These are phyloP conservation scores for Suillus ampliporus DNA, from an alignment of 768 basidiomycete genomes.

Conservation along the genomic window DNA sequence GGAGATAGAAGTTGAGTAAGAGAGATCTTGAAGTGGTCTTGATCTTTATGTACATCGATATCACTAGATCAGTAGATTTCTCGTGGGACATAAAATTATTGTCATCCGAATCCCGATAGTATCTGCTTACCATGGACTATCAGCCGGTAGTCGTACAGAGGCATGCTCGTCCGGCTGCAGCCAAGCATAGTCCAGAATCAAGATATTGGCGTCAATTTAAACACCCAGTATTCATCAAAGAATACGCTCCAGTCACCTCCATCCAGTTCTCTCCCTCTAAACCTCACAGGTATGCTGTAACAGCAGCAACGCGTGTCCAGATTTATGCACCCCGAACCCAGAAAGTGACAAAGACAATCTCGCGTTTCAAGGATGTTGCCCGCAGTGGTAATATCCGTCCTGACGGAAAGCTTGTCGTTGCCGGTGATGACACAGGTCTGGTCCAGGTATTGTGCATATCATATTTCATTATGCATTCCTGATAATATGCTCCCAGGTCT, in stretches of 20 bases:
- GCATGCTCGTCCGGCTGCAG: constrained; percentile 60
- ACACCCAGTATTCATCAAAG: constrained; percentile 93
- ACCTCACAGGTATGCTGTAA: constrained; percentile 95
- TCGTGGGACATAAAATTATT: constrained; percentile 19
- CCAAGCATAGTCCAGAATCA: constrained; percentile 75
- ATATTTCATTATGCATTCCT: constrained; percentile 9
- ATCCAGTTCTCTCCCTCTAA: constrained; percentile 87
- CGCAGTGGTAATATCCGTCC: constrained; percentile 85
- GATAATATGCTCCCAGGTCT: constrained; percentile 58
- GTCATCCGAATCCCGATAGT: constrained; percentile 23
- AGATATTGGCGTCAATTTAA: constrained; percentile 89
- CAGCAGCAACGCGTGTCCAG: constrained; percentile 91
- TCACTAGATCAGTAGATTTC: constrained; percentile 21
- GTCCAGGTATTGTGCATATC: constrained; percentile 58
- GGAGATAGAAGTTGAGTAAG: constrained; percentile 3
- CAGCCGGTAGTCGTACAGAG: constrained; percentile 70
- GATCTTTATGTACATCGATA: constrained; percentile 15
- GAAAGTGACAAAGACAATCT: constrained; percentile 94
- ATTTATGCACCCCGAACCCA: constrained; percentile 97
- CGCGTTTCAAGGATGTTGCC: constrained; percentile 96
- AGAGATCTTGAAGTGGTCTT: neutral
- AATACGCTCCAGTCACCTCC: constrained; percentile 95
- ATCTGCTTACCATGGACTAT: constrained; percentile 69
- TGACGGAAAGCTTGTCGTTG: constrained; percentile 95
- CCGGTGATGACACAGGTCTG: constrained; percentile 92